Conservation (phyloP, 2,329 filamentous ascomycete genomes). For the Leptographium wingfieldii region DNA sequence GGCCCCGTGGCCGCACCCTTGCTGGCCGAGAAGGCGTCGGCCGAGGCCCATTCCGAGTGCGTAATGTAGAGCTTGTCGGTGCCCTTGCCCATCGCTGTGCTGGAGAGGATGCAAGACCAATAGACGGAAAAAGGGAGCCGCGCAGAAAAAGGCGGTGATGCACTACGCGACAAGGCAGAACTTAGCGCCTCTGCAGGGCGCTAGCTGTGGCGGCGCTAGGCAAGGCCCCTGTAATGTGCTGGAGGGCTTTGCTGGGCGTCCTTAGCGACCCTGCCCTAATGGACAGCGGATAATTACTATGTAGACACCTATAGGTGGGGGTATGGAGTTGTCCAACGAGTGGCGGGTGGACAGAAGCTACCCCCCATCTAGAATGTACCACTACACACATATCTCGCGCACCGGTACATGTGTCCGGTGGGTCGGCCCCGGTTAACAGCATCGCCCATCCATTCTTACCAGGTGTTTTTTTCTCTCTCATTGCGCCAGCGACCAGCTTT, state of each 20-base stretch:
- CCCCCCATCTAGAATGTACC: background rate
- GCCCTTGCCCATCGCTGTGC: constrained; percentile 32
- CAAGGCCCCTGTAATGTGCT: background rate
- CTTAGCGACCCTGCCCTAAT: too few species aligned
- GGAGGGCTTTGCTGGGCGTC: too few species aligned
- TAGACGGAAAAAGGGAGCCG: background rate
- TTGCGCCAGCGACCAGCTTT: background rate
- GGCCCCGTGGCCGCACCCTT: constrained; percentile 42
- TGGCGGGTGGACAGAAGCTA: too few species aligned
- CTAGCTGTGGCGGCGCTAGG: background rate
- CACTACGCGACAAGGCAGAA: background rate
- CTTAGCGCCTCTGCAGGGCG: background rate
- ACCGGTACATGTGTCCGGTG: background rate
- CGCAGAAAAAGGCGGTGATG: background rate
- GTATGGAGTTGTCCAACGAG: too few species aligned
- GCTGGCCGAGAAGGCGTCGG: constrained; percentile 76
- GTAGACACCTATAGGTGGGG: too few species aligned
- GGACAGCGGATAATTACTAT: too few species aligned
- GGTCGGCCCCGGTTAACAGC: background rate
- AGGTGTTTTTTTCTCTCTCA: background rate
- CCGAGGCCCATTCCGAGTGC: constrained; percentile 93
- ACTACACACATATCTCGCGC: background rate
- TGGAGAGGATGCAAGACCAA: background rate
- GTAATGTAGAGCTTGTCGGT: constrained; percentile 63
- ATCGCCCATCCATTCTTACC: background rate